These are phyloP conservation scores for Camellia granthamiana DNA, from an alignment of 148 eudicot genomes.

Conservation along the genomic window DNA sequence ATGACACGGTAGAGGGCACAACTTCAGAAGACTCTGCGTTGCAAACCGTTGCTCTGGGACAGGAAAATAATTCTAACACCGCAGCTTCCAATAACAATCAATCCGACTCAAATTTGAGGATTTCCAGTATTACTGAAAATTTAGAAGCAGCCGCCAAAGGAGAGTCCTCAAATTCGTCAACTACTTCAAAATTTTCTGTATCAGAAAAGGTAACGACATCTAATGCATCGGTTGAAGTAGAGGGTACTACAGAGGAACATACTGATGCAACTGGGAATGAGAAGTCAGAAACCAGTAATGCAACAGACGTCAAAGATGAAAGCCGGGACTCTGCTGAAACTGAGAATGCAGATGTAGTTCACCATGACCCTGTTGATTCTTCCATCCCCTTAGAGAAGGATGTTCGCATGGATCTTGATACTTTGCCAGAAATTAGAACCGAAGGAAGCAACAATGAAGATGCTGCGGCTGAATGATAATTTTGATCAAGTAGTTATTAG, in stretches of 20 bases:
- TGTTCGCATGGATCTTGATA: conserved; percentile 42
- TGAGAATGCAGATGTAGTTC: conserved; percentile 31
- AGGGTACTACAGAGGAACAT: neutral
- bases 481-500: neutral
- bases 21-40: neutral
- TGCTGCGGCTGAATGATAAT: conserved; percentile 47
- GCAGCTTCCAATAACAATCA: conserved; percentile 21
- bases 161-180: conserved; percentile 29
- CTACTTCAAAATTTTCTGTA: conserved; percentile 16
- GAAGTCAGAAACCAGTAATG: conserved; percentile 28
- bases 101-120: conserved; percentile 23
- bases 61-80: conserved; percentile 12
- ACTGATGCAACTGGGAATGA: conserved; percentile 16
- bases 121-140: conserved; percentile 22
- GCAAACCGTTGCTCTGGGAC: neutral
- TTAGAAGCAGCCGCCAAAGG: conserved; percentile 18
- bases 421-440: conserved; percentile 58
- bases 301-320: conserved; percentile 19
- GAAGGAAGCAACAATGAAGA: conserved; percentile 55
- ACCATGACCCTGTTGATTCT: conserved; percentile 47
- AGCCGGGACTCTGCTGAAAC: conserved; percentile 21
- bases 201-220: conserved; percentile 15
- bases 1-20: conserved; percentile 19
- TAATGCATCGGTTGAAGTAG: conserved; percentile 17
- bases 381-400: conserved; percentile 43